Percentiles rank a stretch among this genome's conserved stretches.
These are phyloP conservation scores for Suhomyces tanzawaensis DNA, from an alignment of 805 yeast species.

Conservation along the genomic window DNA sequence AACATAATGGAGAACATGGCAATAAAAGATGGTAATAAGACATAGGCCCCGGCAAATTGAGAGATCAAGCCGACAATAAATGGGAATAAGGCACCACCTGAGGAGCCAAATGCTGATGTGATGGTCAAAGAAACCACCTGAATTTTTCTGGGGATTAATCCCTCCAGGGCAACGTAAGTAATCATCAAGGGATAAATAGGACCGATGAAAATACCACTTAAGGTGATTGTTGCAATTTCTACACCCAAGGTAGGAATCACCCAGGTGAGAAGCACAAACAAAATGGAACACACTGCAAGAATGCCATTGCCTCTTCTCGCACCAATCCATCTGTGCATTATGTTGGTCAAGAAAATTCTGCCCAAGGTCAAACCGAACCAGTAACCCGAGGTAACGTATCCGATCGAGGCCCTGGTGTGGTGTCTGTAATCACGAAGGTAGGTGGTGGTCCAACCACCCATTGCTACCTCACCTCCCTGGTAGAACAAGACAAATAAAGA, in stretches of 20 bases:
- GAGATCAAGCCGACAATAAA: constrained; percentile 22
- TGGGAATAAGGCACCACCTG: constrained; percentile 24
- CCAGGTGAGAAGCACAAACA: constrained; percentile 17
- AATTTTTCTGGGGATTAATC: constrained; percentile 22
- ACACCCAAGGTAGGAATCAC: constrained; percentile 11
- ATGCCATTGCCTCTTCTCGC: constrained; percentile 15
- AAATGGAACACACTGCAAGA: constrained; percentile 11
- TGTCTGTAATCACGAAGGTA: constrained; percentile 21
- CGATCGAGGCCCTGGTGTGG: constrained; percentile 14
- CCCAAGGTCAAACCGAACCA: constrained; percentile 27
- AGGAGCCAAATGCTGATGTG: constrained; percentile 23
- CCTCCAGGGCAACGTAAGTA: constrained; percentile 15
- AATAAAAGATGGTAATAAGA: constrained; percentile 22
- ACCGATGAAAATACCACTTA: constrained; percentile 19
- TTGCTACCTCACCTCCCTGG: constrained; percentile 21
- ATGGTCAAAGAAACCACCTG: constrained; percentile 24
- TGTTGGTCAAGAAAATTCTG: constrained; percentile 17
- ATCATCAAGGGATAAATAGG: constrained; percentile 24
- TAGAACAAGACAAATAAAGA: constrained; percentile 18
- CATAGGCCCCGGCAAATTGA: constrained; percentile 21
- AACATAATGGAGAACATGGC: constrained; percentile 16
- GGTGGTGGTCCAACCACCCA: constrained; percentile 26
- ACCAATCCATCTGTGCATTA: constrained; percentile 15
- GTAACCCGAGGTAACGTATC: constrained; percentile 23
- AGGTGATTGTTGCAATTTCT: constrained; percentile 16